Conservation (phyloP, 192 early-diverging fungal species). For the Podila epicladia region DNA sequence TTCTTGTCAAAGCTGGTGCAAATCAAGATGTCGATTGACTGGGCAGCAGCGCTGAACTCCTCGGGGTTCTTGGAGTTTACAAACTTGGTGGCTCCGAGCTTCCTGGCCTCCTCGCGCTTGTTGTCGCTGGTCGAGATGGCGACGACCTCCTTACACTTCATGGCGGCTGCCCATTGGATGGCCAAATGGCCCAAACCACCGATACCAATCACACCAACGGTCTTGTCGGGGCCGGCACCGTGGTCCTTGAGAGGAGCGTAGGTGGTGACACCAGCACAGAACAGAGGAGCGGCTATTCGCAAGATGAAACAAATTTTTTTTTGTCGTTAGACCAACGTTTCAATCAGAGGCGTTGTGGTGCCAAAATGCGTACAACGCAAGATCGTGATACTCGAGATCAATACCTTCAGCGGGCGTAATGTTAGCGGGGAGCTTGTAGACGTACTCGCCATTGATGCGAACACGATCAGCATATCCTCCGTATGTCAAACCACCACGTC, state of each 20-base stretch:
- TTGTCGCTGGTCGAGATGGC: constrained; percentile 64
- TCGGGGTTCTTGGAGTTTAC: constrained; percentile 38
- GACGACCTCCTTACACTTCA: constrained; percentile 61
- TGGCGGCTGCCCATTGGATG: constrained; percentile 71
- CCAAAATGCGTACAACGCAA: constrained; percentile 47
- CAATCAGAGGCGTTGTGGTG: too few species aligned
- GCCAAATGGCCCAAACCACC: constrained; percentile 79
- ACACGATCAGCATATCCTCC: constrained; percentile 66
- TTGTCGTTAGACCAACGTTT: not conserved
- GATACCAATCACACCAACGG: constrained; percentile 73
- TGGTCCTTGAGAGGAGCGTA: constrained; percentile 66
- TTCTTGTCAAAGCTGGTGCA: constrained; percentile 41
- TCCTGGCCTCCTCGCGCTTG: constrained; percentile 65
- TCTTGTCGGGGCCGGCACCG: constrained; percentile 55
- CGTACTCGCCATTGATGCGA: constrained; percentile 68
- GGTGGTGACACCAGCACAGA: constrained; percentile 89
- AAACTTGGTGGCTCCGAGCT: constrained; percentile 71
- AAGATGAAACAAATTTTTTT: not conserved
- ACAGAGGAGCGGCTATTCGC: constrained; percentile 71
- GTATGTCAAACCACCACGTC: constrained; percentile 64
- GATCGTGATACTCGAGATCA: constrained; percentile 46
- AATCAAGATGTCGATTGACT: constrained; percentile 48
- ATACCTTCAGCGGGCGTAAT: constrained; percentile 63
- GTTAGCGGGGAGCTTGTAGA: constrained; percentile 68
- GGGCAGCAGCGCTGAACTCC: constrained; percentile 22